Evolutionary conservation across 202 grass and related monocot species (phyloP).

Genomic region (Saccharum hybrid): DNA sequence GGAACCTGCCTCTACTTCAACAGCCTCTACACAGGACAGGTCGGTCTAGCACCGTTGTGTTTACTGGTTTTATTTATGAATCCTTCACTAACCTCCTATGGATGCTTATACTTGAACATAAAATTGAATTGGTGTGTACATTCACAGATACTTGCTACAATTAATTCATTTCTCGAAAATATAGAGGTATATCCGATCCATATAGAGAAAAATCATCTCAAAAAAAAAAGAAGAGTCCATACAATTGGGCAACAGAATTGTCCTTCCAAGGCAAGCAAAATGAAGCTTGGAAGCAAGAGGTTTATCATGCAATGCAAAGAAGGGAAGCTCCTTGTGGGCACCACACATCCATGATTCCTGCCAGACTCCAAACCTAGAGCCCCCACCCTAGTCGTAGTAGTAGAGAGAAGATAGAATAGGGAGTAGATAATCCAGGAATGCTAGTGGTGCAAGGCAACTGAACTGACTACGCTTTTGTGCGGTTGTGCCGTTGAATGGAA

Average conservation of each 20-base stretch:
- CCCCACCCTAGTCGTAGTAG: not conserved
- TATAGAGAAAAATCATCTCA: not conserved
- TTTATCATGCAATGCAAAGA: not conserved
- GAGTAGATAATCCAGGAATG: not conserved
- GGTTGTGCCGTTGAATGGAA: not conserved
- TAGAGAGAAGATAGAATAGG: not conserved
- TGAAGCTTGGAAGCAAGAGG: constrained; percentile 48
- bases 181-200: not conserved
- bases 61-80: not conserved
- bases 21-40: constrained; percentile 75
- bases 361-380: not conserved
- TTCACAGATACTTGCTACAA: not conserved
- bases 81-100: not conserved
- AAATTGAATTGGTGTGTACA: not conserved
- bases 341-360: not conserved
- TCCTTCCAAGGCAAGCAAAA: constrained; percentile 45
- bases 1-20: constrained; percentile 70
- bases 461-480: constrained; percentile 25
- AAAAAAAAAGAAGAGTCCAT: not conserved
- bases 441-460: not conserved
- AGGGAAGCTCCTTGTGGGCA: constrained; percentile 18
- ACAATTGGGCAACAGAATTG: not conserved
- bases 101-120: not conserved
- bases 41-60: not conserved
- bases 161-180: not conserved